Percentiles rank a stretch among this genome's conserved stretches.
Evolutionary conservation across 305 asterid genomes (phyloP).

Genomic region (Nicotiana rustica): DNA sequence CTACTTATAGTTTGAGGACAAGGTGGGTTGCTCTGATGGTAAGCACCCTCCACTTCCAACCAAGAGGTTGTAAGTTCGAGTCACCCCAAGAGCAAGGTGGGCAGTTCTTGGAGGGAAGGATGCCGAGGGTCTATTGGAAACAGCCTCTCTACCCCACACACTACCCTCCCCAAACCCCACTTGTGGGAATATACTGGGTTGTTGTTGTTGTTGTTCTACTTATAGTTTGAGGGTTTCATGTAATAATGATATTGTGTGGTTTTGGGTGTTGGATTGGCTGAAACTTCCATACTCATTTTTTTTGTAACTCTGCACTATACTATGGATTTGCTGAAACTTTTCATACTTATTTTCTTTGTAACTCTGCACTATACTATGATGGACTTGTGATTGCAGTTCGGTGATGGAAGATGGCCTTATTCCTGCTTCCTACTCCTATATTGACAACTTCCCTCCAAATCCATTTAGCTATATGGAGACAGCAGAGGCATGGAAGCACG

Average conservation of each 20-base stretch:
- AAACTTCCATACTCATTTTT: background rate
- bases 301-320: background rate
- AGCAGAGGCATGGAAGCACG: conserved; percentile 46
- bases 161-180: too few relatives aligned
- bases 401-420: conserved; percentile 39
- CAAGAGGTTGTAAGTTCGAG: too few relatives aligned
- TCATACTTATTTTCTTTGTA: background rate
- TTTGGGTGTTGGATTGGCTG: conserved; percentile 22
- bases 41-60: too few relatives aligned
- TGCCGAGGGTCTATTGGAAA: too few relatives aligned
- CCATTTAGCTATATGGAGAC: conserved; percentile 37
- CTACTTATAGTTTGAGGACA: background rate
- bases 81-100: too few relatives aligned
- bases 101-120: too few relatives aligned
- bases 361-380: background rate
- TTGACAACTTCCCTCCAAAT: conserved; percentile 35
- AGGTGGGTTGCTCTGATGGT: too few relatives aligned
- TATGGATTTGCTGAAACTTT: conserved; percentile 1
- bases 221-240: background rate
- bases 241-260: conserved; percentile 24
- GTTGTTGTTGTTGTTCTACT: too few relatives aligned
- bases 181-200: too few relatives aligned
- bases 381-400: conserved; percentile 38
- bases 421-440: conserved; percentile 42
- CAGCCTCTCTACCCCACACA: too few relatives aligned